Base-by-base conservation (phyloP, 108 stramenopile species). In the Cyclotella atomus region DNA sequence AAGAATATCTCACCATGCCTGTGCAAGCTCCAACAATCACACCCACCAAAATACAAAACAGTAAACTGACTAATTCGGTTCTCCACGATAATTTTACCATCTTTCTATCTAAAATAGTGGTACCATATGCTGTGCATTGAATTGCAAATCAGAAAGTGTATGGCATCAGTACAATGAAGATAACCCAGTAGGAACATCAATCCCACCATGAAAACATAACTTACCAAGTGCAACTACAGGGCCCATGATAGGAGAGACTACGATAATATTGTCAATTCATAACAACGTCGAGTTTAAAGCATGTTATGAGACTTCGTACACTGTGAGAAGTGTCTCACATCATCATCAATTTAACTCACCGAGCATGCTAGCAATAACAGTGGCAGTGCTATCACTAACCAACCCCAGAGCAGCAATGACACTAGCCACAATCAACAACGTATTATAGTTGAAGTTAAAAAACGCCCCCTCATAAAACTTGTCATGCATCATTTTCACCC, bases 361-460 rank as follows among this genome's bases (percentile, higher is more conserved):
- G 45, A 97, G 81, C 96, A 97, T 97, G 45, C 75, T 70, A 2
- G 95, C 90, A 20, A 96, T 91, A 29, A 97, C 86, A 14, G 86
- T 87, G 0, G 89, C 90, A 7, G 86, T 76, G 27, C 78, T 84
- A 69, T 97, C 68, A 8, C 89, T 81, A 14, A 82, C 81, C 32
- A 97, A 77, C 10, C 95, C 96, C 14, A 97, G 54, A 17, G 81
- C 91, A 4, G 94, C 95, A 65, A 95, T 55, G 19, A 93, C 82
- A 25, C 74, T 73, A n/a, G 93, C 92, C 27, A 94, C 71, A 23
- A 84, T 44, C 19, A 92, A 68, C 10, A 96, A 65, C 16, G 67
- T 54, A 41, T 7, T 10, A 28, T 73, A 73, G 25, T 73, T 73
- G 52, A 73, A 73, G 45, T 65, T 41, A 15, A 19, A 69, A 6